Percentiles rank a stretch among this genome's conserved stretches.
Conservation (phyloP, 352 stramenopile species). For the Phytophthora lateralis region DNA sequence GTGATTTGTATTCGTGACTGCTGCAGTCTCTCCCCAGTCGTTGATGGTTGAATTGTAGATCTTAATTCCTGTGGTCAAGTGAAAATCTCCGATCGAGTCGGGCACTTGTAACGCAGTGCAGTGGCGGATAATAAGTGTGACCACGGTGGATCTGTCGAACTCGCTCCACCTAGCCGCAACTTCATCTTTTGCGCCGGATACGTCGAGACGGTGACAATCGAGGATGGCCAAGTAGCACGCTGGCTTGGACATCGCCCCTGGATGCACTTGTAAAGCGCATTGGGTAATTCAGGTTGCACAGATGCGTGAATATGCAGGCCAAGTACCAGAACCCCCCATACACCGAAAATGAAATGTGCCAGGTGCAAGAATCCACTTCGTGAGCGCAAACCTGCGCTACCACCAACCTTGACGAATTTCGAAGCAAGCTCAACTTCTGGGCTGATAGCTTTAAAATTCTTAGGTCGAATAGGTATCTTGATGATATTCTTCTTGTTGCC, state of each 20-base stretch:
- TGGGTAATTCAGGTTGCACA: constrained; percentile 16
- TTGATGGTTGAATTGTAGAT: constrained; percentile 43
- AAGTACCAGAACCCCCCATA: constrained; percentile 28
- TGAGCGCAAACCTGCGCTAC: background rate
- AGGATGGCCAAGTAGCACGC: constrained; percentile 41
- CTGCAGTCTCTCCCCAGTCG: constrained; percentile 33
- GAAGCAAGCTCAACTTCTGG: background rate
- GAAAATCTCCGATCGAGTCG: constrained; percentile 24
- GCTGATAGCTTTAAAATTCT: background rate
- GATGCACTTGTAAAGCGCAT: constrained; percentile 29
- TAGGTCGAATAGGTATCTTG: background rate
- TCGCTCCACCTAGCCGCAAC: constrained; percentile 18
- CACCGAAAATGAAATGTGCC: constrained; percentile 12
- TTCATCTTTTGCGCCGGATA: constrained; percentile 26
- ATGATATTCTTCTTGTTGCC: constrained; percentile 3
- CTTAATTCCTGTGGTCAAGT: constrained; percentile 22
- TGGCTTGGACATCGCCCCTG: constrained; percentile 32
- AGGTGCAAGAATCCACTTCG: constrained; percentile 1
- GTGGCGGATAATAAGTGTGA: constrained; percentile 37
- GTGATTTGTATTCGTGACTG: constrained; percentile 28
- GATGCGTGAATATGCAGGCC: constrained; percentile 29
- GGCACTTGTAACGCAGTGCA: constrained; percentile 39
- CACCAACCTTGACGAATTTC: background rate
- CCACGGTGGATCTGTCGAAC: constrained; percentile 25
- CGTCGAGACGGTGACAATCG: constrained; percentile 30